A percentile compares a stretch with the other conserved stretches of the same genome.
Evolutionary conservation across 2,329 filamentous ascomycete species (phyloP).

Genomic region (Epichloe brachyelytri): DNA sequence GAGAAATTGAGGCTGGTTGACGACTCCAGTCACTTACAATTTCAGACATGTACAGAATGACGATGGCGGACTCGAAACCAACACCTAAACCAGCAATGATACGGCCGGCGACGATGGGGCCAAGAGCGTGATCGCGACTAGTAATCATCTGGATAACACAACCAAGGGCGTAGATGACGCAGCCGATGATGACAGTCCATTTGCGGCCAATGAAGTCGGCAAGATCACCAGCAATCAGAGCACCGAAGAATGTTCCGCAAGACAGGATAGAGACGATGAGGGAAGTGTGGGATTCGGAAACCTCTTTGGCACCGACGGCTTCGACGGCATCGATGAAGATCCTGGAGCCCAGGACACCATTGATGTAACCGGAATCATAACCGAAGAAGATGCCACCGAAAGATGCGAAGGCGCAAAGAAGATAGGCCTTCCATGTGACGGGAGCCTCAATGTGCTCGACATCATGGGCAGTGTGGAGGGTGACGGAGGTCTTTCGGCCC

Average conservation of each 20-base stretch:
- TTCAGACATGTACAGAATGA: constrained; percentile 82
- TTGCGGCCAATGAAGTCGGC: constrained; percentile 64
- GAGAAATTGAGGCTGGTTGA: not conserved
- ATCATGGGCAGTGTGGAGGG: constrained; percentile 33
- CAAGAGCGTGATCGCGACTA: constrained; percentile 33
- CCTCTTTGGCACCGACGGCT: constrained; percentile 19
- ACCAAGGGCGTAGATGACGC: constrained; percentile 57
- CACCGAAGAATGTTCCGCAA: constrained; percentile 65
- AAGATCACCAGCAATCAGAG: constrained; percentile 63
- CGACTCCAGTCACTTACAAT: constrained; percentile 35
- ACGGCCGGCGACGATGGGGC: constrained; percentile 58
- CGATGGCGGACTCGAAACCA: constrained; percentile 67
- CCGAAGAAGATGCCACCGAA: constrained; percentile 68
- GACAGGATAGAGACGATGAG: constrained; percentile 67
- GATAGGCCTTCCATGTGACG: constrained; percentile 54
- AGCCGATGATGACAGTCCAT: constrained; percentile 59
- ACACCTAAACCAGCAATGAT: constrained; percentile 66
- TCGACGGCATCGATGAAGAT: constrained; percentile 41
- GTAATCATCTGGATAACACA: constrained; percentile 52
- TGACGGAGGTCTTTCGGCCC: constrained; percentile 15
- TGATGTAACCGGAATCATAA: constrained; percentile 68
- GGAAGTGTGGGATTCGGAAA: constrained; percentile 33
- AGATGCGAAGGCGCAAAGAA: constrained; percentile 57
- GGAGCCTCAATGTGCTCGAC: constrained; percentile 52
- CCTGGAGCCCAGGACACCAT: constrained; percentile 42